Percentiles rank a stretch among this genome's conserved stretches.
Evolutionary conservation across 208 protist genomes (phyloP).

Genomic region (Lotmaria passim): DNA sequence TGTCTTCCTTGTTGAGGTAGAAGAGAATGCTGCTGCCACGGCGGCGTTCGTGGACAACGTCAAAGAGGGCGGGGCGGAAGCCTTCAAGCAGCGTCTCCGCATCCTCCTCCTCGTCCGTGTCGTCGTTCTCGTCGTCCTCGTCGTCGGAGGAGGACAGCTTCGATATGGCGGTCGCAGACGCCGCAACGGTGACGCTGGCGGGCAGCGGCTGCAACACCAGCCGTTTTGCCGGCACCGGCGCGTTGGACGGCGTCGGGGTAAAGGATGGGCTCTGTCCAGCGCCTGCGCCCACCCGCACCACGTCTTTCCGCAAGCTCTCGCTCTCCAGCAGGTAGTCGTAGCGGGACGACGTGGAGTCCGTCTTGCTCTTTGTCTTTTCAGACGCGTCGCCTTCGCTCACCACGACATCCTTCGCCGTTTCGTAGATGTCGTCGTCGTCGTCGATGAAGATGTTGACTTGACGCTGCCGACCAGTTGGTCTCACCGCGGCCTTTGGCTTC

Average conservation of each 20-base stretch:
- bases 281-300: neutral
- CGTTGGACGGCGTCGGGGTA: neutral
- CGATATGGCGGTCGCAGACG: neutral
- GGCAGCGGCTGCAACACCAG: neutral
- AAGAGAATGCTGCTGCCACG: slow-evolving; percentile 44
- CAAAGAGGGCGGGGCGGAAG: slow-evolving; percentile 52
- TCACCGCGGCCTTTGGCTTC: neutral
- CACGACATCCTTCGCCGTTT: slow-evolving; percentile 3
- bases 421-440: slow-evolving; percentile 34
- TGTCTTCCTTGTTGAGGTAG: slow-evolving; percentile 43
- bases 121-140: slow-evolving; percentile 16
- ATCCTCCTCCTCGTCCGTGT: slow-evolving; percentile 34
- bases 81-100: slow-evolving; percentile 42
- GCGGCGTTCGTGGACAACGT: slow-evolving; percentile 20
- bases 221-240: slow-evolving; percentile 6
- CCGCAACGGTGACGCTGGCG: neutral
- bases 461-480: slow-evolving; percentile 15
- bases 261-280: neutral
- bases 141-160: slow-evolving; percentile 16
- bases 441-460: slow-evolving; percentile 25
- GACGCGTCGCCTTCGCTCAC: neutral
- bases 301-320: neutral
- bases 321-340: slow-evolving; percentile 9
- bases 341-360: neutral
- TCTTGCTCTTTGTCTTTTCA: neutral